phyloP scores from a whole-genome alignment of 1,284 basidiomycete genomes.

The Marasmius sp. region DNA sequence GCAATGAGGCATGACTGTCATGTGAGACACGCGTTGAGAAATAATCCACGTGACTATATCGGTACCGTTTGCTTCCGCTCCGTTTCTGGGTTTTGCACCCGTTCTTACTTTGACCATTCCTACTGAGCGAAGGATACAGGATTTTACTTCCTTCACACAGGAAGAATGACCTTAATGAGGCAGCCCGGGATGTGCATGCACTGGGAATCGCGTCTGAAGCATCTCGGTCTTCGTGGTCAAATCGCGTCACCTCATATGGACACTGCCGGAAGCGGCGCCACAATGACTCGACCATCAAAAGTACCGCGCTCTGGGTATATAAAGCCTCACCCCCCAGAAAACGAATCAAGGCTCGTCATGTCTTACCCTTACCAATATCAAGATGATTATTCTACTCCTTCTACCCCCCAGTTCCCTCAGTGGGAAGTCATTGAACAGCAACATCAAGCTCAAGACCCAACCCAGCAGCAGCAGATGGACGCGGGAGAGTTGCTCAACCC shows the following conservation, averaged over 20 bases:
- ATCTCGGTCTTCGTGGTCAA: background rate
- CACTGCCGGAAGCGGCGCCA: background rate
- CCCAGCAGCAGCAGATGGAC: background rate
- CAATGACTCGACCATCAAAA: background rate
- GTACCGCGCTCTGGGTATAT: background rate
- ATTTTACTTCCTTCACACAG: no score
- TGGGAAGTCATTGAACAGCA: conserved; percentile 1
- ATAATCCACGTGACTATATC: no score
- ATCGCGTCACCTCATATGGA: background rate
- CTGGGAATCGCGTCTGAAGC: background rate
- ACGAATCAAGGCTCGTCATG: background rate
- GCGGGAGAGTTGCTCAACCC: background rate
- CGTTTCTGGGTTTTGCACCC: no score
- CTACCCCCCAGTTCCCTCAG: background rate
- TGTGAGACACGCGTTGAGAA: no score
- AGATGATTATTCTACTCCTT: conserved; percentile 1
- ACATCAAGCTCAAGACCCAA: background rate
- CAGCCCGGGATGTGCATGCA: no score
- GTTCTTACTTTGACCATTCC: no score
- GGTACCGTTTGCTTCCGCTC: no score
- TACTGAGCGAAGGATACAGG: no score
- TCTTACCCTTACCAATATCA: conserved; percentile 3
- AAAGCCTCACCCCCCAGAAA: background rate
- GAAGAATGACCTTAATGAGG: no score
- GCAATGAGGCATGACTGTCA: no score